Evolutionary conservation across 495 filamentous ascomycete genomes (phyloP).

Genomic region (Letharia columbiana): DNA sequence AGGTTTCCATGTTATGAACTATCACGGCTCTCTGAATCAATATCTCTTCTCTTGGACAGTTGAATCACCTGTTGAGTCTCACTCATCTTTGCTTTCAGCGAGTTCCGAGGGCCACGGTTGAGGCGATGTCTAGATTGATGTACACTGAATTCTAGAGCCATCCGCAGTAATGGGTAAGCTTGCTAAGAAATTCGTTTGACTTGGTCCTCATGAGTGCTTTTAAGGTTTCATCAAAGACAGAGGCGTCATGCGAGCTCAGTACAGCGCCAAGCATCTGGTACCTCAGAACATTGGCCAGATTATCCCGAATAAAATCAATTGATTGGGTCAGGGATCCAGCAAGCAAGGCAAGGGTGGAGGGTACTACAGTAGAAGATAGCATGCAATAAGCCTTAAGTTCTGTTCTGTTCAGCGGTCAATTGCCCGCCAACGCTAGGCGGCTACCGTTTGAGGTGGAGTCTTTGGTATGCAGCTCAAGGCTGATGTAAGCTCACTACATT

Average conservation of each 20-base stretch:
- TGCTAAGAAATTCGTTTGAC: not conserved
- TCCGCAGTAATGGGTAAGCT: not conserved
- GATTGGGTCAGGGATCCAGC: too few relatives aligned
- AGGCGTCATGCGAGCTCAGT: conserved; percentile 26
- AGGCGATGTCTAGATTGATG: not conserved
- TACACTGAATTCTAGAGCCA: not conserved
- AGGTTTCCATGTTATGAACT: not conserved
- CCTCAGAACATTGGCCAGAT: too few relatives aligned
- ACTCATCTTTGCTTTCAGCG: not conserved
- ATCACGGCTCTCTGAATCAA: not conserved
- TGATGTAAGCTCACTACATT: too few relatives aligned
- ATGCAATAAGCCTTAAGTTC: too few relatives aligned
- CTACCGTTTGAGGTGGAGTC: too few relatives aligned
- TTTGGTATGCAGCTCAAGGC: too few relatives aligned
- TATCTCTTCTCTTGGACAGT: not conserved
- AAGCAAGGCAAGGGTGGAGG: too few relatives aligned
- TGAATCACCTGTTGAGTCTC: not conserved
- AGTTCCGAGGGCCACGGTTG: not conserved
- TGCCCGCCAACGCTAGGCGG: too few relatives aligned
- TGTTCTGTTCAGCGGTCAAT: too few relatives aligned
- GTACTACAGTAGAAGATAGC: too few relatives aligned
- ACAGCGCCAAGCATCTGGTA: not conserved
- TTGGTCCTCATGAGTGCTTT: not conserved
- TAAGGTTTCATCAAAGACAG: not conserved
- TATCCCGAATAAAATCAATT: too few relatives aligned